These are phyloP conservation scores for Berberis vulgaris DNA, from an alignment of 164 flowering plant genomes.

Conservation along the genomic window DNA sequence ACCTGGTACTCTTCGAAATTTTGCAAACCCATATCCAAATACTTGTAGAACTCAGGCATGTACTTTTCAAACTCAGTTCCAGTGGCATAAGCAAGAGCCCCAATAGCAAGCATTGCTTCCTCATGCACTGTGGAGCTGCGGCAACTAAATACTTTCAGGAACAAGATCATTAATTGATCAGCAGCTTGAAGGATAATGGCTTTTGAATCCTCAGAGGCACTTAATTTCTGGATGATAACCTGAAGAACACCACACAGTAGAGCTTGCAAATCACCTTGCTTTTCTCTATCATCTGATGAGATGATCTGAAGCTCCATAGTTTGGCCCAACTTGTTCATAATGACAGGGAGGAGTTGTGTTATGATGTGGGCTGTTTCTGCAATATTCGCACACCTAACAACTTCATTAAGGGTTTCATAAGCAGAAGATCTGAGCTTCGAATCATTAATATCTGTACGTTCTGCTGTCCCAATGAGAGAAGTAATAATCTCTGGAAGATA, in stretches of 20 bases:
- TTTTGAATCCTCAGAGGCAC: slow-evolving; percentile 50
- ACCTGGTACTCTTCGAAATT: slow-evolving; percentile 85
- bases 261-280: slow-evolving; percentile 73
- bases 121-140: slow-evolving; percentile 80
- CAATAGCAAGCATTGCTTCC: slow-evolving; percentile 91
- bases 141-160: slow-evolving; percentile 68
- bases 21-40: slow-evolving; percentile 74
- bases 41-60: slow-evolving; percentile 66
- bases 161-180: slow-evolving; percentile 64
- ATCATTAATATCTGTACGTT: slow-evolving; percentile 50
- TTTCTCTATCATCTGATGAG: slow-evolving; percentile 68
- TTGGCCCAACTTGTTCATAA: slow-evolving; percentile 56
- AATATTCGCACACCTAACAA: slow-evolving; percentile 56
- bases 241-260: slow-evolving; percentile 70
- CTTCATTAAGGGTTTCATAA: slow-evolving; percentile 75
- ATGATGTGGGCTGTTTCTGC: slow-evolving; percentile 45
- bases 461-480: slow-evolving; percentile 45
- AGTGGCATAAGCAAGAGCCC: slow-evolving; percentile 77
- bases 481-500: slow-evolving; percentile 42
- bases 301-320: slow-evolving; percentile 50
- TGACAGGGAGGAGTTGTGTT: slow-evolving; percentile 50
- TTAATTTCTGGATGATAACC: slow-evolving; percentile 72
- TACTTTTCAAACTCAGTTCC: slow-evolving; percentile 65
- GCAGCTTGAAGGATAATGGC: slow-evolving; percentile 46
- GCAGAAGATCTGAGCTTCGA: slow-evolving; percentile 65